Base-by-base conservation (phyloP, 2,329 filamentous ascomycete species). In the Colletotrichum abscissum region DNA sequence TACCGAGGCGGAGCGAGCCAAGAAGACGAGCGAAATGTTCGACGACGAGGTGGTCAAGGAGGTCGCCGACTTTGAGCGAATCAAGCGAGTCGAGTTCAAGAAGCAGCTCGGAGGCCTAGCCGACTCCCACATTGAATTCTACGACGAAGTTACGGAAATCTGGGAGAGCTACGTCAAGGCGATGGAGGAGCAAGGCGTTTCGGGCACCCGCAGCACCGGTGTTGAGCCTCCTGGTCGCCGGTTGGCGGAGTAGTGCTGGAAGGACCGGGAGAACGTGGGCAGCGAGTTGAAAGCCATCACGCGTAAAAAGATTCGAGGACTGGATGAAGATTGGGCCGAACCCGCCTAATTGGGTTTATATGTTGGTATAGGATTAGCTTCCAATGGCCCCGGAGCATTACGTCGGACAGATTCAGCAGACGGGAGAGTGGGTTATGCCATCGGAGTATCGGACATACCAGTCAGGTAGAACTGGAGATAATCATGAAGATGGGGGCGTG, bases 11-110 rank as follows among this genome's bases (percentile, higher is more conserved):
- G 96, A 98, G 82, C 90, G 90, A 57, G 94, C 97, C 6, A 95
- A 95, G 83, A 93, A 92, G 79, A 94, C 93, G 16, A 95, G 92
- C 63, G 95, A 98, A 83, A 92, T 95, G 80, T 99, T 99, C 79
- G 97, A 98, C 82, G 95, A 98, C 80, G 95, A 98, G 83, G 96
- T 98, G 1, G 93, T 98, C 56, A 93, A 94, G 79, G 97, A 99
- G 82, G 94, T 98, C 1, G 89, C 90, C 24, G 95, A 98, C 80
- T 99, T 99, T 84, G 97, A 99, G 85, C 90, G 95, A 69, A 98
- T 98, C 87, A 99, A 99, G 87, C 92, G 94, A 52, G 88, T 94
- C 55, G 96, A 99, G 86, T 97, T 99, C 83, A 94, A 94, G 82
- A 90, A 93, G 76, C 95, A 97, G 77, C 88, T 99, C 63, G 95